A percentile compares a stretch with the other conserved stretches of the same genome.
Conservation (phyloP, 2,329 filamentous ascomycete species). For the Pseudocercospora crystallina region DNA sequence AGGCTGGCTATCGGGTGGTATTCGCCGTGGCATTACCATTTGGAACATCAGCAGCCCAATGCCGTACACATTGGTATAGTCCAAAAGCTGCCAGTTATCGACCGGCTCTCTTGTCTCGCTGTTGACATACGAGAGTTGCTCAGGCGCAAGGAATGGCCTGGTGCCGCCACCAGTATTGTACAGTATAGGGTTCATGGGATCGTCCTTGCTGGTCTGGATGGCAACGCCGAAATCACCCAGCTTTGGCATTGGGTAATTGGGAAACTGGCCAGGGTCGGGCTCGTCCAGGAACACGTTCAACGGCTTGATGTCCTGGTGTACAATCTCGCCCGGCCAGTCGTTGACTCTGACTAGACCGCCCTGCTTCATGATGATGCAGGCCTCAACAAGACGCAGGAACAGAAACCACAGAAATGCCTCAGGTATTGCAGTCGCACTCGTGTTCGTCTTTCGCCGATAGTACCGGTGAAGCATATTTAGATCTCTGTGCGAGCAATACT, state of each 20-base stretch:
- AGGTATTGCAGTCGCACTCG: too few relatives aligned
- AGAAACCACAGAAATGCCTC: too few relatives aligned
- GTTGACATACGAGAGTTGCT: slow-evolving; percentile 10
- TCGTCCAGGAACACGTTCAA: slow-evolving; percentile 82
- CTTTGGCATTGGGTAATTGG: slow-evolving; percentile 3
- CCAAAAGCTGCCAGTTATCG: slow-evolving; percentile 15
- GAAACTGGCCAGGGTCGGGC: background rate
- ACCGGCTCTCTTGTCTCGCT: slow-evolving; percentile 4
- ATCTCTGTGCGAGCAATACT: too few relatives aligned
- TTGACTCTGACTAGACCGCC: background rate
- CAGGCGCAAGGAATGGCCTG: background rate
- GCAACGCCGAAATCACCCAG: slow-evolving; percentile 6
- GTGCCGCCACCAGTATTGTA: background rate
- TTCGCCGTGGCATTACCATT: too few relatives aligned
- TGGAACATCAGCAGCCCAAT: background rate
- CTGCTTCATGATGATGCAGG: slow-evolving; percentile 6
- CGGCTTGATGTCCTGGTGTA: slow-evolving; percentile 89
- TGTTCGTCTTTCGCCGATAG: too few relatives aligned
- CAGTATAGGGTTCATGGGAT: background rate
- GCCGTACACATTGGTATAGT: background rate
- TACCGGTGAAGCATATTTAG: too few relatives aligned
- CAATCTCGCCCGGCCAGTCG: background rate
- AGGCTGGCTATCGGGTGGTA: too few relatives aligned
- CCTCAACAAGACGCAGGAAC: too few relatives aligned
- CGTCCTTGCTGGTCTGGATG: background rate